Evolutionary conservation across 2,329 filamentous ascomycete genomes (phyloP).

Genomic region (Sporothrix inflata): DNA sequence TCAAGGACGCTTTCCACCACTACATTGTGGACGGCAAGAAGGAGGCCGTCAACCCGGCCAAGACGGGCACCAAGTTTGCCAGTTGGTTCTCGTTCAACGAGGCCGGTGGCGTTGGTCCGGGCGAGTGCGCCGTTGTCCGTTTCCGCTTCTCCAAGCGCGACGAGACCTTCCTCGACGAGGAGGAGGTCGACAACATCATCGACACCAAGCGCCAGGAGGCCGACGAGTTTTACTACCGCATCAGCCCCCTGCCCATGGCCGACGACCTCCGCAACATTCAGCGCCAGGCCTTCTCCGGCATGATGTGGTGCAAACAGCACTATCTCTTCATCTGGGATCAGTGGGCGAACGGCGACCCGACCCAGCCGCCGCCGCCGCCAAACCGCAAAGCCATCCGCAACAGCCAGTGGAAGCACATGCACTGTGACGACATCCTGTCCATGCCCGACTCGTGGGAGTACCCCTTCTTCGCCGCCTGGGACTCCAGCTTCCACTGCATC

Average conservation of each 20-base stretch:
- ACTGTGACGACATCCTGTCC: conserved; percentile 91
- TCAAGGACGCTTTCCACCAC: conserved; percentile 94
- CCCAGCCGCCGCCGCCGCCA: conserved; percentile 81
- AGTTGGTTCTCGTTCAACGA: conserved; percentile 94
- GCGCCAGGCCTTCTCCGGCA: conserved; percentile 89
- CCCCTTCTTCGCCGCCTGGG: conserved; percentile 97
- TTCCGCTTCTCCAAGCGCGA: conserved; percentile 81
- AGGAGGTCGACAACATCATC: conserved; percentile 87
- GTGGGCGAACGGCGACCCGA: conserved; percentile 93
- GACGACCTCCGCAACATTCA: conserved; percentile 95
- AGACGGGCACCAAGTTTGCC: conserved; percentile 82
- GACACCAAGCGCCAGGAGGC: conserved; percentile 86
- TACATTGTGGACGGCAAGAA: conserved; percentile 83
- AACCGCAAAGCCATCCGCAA: conserved; percentile 82
- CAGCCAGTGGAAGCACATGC: conserved; percentile 88
- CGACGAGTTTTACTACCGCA: conserved; percentile 92
- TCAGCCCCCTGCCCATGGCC: conserved; percentile 90
- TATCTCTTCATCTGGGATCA: conserved; percentile 98
- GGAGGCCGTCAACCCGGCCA: conserved; percentile 76
- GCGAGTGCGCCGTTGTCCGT: conserved; percentile 92
- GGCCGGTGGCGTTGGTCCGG: conserved; percentile 81
- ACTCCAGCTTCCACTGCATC: conserved; percentile 96
- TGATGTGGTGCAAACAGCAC: conserved; percentile 98
- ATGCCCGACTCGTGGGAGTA: conserved; percentile 99
- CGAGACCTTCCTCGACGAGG: conserved; percentile 84